A percentile compares a stretch with the other conserved stretches of the same genome.
Evolutionary conservation across 129 eudicot species (phyloP).

Genomic region (Sambucus nigra): DNA sequence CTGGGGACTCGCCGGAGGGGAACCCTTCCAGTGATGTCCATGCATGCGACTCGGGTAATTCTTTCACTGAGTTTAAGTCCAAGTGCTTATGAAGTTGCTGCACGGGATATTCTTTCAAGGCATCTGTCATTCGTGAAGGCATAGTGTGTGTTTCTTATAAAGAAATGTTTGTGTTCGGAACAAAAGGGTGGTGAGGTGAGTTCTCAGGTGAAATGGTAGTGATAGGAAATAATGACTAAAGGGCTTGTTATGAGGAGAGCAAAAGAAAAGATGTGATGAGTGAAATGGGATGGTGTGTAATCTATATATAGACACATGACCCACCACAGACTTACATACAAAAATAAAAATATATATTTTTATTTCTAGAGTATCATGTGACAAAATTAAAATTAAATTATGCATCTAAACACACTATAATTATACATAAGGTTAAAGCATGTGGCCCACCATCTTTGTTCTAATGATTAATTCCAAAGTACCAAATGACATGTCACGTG

Average conservation of each 20-base stretch:
- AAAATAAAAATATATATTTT: no score
- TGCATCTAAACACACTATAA: no score
- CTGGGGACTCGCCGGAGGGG: neutral
- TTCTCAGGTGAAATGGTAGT: constrained; percentile 1
- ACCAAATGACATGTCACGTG: no score
- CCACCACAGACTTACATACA: no score
- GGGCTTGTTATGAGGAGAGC: constrained; percentile 15
- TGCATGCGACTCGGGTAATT: constrained; percentile 75
- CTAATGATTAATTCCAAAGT: no score
- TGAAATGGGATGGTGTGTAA: constrained; percentile 23
- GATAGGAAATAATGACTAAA: constrained; percentile 1
- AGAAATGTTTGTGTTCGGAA: no score
- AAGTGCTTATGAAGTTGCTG: constrained; percentile 22
- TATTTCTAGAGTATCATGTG: no score
- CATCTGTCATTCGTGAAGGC: constrained; percentile 28
- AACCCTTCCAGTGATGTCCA: constrained; percentile 30
- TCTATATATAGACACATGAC: no score
- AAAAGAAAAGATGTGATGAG: constrained; percentile 14
- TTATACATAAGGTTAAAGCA: no score
- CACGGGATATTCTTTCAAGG: constrained; percentile 13
- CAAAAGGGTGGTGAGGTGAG: constrained; percentile 1
- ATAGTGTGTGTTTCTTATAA: constrained; percentile 17
- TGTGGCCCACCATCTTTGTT: no score
- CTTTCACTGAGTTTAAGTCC: constrained; percentile 55
- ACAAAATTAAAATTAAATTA: no score